Percentiles rank a stretch among this genome's conserved stretches.
These are phyloP conservation scores for Aspergillus coremiiformis DNA, from an alignment of 495 filamentous ascomycete species.

Conservation along the genomic window DNA sequence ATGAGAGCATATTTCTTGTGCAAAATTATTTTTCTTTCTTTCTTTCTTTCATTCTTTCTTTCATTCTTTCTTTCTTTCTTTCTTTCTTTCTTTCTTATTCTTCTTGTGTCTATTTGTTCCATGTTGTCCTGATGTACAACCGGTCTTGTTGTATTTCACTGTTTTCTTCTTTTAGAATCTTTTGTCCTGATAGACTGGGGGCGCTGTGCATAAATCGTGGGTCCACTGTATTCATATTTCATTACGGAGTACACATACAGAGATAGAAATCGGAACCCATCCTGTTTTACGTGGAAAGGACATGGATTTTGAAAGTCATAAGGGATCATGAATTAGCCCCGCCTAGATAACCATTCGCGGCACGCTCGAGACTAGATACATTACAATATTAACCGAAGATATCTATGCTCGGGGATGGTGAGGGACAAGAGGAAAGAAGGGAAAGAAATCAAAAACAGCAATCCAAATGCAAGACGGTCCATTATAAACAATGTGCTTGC, in stretches of 20 bases:
- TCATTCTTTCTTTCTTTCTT: neutral
- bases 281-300: neutral
- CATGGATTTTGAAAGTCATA: neutral
- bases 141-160: neutral
- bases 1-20: neutral
- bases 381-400: conserved; percentile 3
- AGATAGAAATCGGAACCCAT: neutral
- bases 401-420: conserved; percentile 1
- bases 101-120: neutral
- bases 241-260: neutral
- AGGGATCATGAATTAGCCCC: neutral
- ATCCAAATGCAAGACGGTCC: neutral
- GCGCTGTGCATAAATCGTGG: neutral
- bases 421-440: neutral
- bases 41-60: neutral
- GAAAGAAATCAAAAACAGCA: neutral
- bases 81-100: neutral
- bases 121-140: neutral
- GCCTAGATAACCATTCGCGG: neutral
- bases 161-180: neutral
- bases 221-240: neutral
- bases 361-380: neutral
- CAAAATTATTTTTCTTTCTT: neutral
- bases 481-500: neutral
- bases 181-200: neutral